Evolutionary conservation across 2,329 filamentous ascomycete species (phyloP).

Genomic region (Fusarium buxicola): DNA sequence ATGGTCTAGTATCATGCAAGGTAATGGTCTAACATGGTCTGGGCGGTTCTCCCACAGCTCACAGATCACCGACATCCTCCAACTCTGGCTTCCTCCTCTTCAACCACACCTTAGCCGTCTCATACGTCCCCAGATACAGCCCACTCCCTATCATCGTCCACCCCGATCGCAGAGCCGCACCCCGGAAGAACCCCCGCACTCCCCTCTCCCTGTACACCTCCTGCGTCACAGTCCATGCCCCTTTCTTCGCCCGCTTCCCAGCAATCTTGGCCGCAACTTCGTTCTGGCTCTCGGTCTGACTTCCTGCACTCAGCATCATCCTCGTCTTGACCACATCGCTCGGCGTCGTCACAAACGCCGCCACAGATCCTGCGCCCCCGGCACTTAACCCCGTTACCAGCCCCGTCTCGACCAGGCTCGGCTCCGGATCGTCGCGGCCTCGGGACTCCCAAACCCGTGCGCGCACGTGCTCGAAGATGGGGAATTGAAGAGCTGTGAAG

Average conservation of each 20-base stretch:
- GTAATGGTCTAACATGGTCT: conserved; percentile 12
- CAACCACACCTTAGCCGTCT: conserved; percentile 78
- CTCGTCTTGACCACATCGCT: conserved; percentile 91
- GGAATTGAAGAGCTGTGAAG: conserved; percentile 90
- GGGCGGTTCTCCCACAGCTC: neutral
- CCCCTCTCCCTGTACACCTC: conserved; percentile 76
- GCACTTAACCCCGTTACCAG: conserved; percentile 79
- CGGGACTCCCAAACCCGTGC: conserved; percentile 59
- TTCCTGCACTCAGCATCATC: conserved; percentile 79
- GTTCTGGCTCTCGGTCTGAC: conserved; percentile 15
- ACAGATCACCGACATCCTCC: conserved; percentile 53
- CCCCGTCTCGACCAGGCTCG: conserved; percentile 71
- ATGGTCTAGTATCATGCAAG: neutral
- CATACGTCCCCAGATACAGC: conserved; percentile 87
- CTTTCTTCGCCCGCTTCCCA: conserved; percentile 51
- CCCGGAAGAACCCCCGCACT: conserved; percentile 79
- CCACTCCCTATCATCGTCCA: conserved; percentile 89
- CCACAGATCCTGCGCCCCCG: conserved; percentile 77
- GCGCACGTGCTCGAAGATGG: conserved; percentile 82
- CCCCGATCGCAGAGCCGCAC: conserved; percentile 75
- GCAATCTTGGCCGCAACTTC: conserved; percentile 36
- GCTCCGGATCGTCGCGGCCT: conserved; percentile 39
- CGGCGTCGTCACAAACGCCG: conserved; percentile 86
- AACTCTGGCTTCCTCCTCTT: conserved; percentile 55
- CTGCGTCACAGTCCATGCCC: conserved; percentile 69